Percentiles rank a stretch among this genome's conserved stretches.
phyloP scores from a whole-genome alignment of 257 asterid genomes.

The Mentha longifolia region DNA sequence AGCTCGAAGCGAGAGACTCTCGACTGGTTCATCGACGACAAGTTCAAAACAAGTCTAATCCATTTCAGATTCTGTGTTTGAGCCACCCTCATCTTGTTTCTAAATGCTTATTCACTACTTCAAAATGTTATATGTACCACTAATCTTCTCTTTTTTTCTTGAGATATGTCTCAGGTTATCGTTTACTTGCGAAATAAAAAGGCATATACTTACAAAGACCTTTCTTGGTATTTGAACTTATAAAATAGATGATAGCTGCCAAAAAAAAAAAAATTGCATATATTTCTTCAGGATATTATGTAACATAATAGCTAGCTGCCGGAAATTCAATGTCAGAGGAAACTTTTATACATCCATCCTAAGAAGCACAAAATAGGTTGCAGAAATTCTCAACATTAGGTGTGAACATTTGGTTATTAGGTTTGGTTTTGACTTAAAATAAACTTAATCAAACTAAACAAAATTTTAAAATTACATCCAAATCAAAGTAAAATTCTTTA shows the following conservation, averaged over 20 bases:
- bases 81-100: neutral
- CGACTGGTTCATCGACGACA: slow-evolving; percentile 53
- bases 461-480: too few species aligned
- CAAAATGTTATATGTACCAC: neutral
- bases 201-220: neutral
- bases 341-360: too few species aligned
- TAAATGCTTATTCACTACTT: neutral
- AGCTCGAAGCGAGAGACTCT: slow-evolving; percentile 72
- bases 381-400: too few species aligned
- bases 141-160: neutral
- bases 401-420: too few species aligned
- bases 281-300: too few species aligned
- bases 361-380: too few species aligned
- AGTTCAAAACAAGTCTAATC: slow-evolving; percentile 34
- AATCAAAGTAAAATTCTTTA: too few species aligned
- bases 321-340: too few species aligned
- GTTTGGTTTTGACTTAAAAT: too few species aligned
- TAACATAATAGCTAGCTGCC: too few species aligned
- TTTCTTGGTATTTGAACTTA: neutral
- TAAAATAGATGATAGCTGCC: neutral
- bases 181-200: neutral
- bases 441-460: too few species aligned
- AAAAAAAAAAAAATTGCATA: neutral
- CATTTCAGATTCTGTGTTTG: slow-evolving; percentile 8
- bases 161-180: too few species aligned